Base-by-base conservation (phyloP, 1,284 basidiomycete genomes). In the Anthracocystis walkeri region DNA sequence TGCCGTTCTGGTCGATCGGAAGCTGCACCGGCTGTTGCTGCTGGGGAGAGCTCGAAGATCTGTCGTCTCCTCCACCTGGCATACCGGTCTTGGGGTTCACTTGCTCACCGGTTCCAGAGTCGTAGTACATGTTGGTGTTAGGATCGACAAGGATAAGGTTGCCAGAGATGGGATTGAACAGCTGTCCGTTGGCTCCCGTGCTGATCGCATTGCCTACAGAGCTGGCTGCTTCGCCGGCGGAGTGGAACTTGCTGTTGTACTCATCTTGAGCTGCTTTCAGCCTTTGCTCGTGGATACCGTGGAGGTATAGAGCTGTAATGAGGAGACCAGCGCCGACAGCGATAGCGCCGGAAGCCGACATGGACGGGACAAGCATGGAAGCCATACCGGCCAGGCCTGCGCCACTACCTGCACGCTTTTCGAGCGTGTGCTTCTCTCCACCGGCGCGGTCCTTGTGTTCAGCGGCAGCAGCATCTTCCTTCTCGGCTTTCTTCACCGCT, bases 101-200 rank as follows among this genome's bases (percentile, higher is more conserved):
- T 33, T 55, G 59, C 51, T 75, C 60, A 8, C 73, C 73, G 1
- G 73, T 61, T 2, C 60, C 54, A 21, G 67, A 60, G 46, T 75
- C 73, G 58, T 75, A 75, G 51, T 66, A 66, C 16, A 21, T 11
- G 23, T 45, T 40, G 2, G 64, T 61, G 51, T 33, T 67, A 5
- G 59, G 42, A 27, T 75, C 73, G 2, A 75, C 60, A 8, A 70
- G 45, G 33, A 75, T 46, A 2, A 70, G 51, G 29, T 58, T 45
- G 29, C 73, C 73, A 2, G 63, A 64, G 40, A 70, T 44, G 6
- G 73, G 73, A 45, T 75, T 75, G 60, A 75, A 66, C 1, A 75
- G 61, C 51, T 70, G 67, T 0, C 73, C 73, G 33, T 60, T 63
- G 23, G 57, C 53, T 5, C 73, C 73, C 7, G 67, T 70, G 29